Conservation (phyloP, 2,329 filamentous ascomycete species). For the Leptographium lundbergii region DNA sequence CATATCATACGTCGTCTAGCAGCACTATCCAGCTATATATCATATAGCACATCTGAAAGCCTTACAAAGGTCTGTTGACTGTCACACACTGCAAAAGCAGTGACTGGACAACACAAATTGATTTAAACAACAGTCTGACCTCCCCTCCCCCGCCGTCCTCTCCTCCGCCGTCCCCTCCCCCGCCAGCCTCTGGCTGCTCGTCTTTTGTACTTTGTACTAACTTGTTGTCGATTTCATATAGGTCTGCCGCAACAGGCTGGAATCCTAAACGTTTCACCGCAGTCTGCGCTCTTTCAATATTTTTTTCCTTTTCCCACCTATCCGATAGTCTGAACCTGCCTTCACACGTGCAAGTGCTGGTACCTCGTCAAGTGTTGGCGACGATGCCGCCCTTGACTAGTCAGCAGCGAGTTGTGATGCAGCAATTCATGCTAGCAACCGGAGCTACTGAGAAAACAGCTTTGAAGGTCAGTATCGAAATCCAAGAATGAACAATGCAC, state of each 20-base stretch:
- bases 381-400: slow-evolving; percentile 16
- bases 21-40: no score
- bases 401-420: slow-evolving; percentile 25
- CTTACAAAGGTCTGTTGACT: no score
- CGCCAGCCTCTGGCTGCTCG: no score
- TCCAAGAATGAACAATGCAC: not conserved
- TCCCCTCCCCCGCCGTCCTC: no score
- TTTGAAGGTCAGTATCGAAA: slow-evolving; percentile 25
- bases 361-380: not conserved
- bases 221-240: not conserved
- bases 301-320: not conserved
- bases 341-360: not conserved
- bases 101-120: not conserved
- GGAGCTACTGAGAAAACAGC: slow-evolving; percentile 31
- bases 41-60: no score
- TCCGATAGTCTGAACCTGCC: not conserved
- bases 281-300: no score
- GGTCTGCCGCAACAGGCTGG: not conserved
- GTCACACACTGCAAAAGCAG: not conserved
- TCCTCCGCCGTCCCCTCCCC: not conserved
- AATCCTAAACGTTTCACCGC: not conserved
- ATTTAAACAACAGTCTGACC: not conserved
- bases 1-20: no score
- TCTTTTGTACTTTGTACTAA: not conserved
- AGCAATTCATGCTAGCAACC: slow-evolving; percentile 30